These are phyloP conservation scores for Schizopora paradoxa DNA, from an alignment of 1,284 basidiomycete genomes.

Conservation along the genomic window DNA sequence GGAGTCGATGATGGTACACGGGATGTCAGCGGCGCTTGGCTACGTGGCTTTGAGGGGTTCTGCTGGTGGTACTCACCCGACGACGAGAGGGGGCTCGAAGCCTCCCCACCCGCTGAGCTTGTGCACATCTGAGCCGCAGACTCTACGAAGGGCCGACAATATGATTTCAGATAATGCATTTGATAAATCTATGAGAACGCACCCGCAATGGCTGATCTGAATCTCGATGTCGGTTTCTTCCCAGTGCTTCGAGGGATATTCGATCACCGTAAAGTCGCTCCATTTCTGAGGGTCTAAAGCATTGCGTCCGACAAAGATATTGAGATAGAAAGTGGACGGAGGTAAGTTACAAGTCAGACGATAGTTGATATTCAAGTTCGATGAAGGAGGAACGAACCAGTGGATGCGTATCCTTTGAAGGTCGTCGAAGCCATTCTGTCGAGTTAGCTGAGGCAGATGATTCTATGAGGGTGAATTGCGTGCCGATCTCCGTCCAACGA, in stretches of 20 bases:
- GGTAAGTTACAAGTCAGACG: not conserved
- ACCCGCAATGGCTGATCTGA: conserved; percentile 34
- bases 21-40: not conserved
- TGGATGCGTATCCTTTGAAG: conserved; percentile 17
- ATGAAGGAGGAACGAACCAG: conserved; percentile 6
- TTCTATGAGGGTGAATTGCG: no score
- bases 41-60: not conserved
- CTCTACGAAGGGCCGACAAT: conserved; percentile 15
- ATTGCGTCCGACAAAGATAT: no score
- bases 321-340: not conserved
- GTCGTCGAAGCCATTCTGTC: conserved; percentile 15
- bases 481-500: no score
- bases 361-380: not conserved
- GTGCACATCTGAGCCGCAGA: conserved; percentile 50
- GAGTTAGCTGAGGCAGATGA: no score
- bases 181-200: not conserved
- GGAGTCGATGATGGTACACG: no score
- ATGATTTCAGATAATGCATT: not conserved
- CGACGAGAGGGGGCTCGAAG: conserved; percentile 36
- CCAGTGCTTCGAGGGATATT: conserved; percentile 27
- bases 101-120: conserved; percentile 51
- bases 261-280: conserved; percentile 14
- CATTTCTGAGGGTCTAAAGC: conserved; percentile 11
- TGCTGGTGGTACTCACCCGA: conserved; percentile 29
- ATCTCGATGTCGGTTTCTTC: conserved; percentile 32